phyloP scores from a whole-genome alignment of 345 rosid genomes.

The Bruguiera gymnorhiza region DNA sequence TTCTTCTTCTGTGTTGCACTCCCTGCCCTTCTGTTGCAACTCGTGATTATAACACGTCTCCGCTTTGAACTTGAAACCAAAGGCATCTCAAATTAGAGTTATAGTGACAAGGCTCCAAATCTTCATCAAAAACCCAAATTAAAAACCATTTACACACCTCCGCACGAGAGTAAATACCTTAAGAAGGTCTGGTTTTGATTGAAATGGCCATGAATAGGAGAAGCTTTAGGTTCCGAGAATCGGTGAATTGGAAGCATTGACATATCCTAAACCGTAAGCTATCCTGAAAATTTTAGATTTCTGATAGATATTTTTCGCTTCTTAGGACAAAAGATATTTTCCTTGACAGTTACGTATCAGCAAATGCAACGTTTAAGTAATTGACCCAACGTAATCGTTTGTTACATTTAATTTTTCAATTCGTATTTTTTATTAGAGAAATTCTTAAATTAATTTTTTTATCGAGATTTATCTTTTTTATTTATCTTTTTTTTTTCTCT shows the following conservation, averaged over 20 bases:
- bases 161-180: conserved; percentile 25
- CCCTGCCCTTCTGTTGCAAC: conserved; percentile 21
- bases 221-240: conserved; percentile 15
- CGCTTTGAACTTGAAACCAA: conserved; percentile 23
- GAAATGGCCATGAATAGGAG: conserved; percentile 11
- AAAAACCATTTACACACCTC: background rate
- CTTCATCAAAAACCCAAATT: background rate
- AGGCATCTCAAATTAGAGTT: background rate
- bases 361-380: too few species aligned
- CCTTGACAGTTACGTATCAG: too few species aligned
- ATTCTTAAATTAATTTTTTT: too few species aligned
- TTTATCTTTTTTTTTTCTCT: too few species aligned
- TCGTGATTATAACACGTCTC: conserved; percentile 26
- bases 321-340: too few species aligned
- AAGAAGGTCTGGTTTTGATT: conserved; percentile 9
- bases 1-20: conserved; percentile 29
- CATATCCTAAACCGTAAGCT: conserved; percentile 12
- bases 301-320: too few species aligned
- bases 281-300: too few species aligned
- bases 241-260: conserved; percentile 12
- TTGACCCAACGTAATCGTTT: too few species aligned
- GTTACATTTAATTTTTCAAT: too few species aligned
- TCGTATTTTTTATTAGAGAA: too few species aligned
- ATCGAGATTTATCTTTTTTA: too few species aligned
- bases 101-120: background rate